Conservation (phyloP, 75 land plant genomes). For the Pinus tabuliformis region DNA sequence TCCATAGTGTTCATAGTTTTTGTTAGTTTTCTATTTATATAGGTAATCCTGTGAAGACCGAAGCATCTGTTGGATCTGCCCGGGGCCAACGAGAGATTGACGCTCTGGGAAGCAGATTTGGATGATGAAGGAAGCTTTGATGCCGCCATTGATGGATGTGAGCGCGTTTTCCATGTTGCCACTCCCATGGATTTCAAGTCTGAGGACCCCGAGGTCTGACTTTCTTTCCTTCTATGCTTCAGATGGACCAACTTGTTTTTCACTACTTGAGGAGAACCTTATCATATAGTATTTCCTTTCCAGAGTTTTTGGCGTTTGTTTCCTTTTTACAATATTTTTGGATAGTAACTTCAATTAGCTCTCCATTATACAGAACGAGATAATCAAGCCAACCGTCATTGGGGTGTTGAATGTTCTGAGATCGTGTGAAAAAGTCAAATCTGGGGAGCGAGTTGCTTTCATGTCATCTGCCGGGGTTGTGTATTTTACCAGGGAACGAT, state of each 20-base stretch:
- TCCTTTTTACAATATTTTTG: too few species aligned
- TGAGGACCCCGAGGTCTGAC: constrained; percentile 17
- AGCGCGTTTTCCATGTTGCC: constrained; percentile 17
- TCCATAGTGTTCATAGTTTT: too few species aligned
- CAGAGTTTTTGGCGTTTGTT: too few species aligned
- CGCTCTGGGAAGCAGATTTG: constrained; percentile 18
- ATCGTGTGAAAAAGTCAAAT: constrained; percentile 57
- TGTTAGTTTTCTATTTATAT: too few species aligned
- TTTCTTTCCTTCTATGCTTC: background rate
- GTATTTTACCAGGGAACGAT: constrained; percentile 28
- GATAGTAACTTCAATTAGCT: too few species aligned
- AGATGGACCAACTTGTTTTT: too few species aligned
- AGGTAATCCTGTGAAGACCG: constrained; percentile 15
- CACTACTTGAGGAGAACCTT: too few species aligned
- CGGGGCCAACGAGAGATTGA: constrained; percentile 16
- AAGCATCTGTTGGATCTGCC: constrained; percentile 20
- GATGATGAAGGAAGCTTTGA: constrained; percentile 17
- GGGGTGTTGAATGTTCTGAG: constrained; percentile 62
- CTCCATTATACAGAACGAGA: constrained; percentile 35
- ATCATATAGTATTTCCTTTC: too few species aligned
- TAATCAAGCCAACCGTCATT: constrained; percentile 57
- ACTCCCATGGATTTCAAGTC: constrained; percentile 13
- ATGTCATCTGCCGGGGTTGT: constrained; percentile 79
- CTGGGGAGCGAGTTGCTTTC: constrained; percentile 54
- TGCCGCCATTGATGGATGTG: constrained; percentile 13